Evolutionary conservation across 345 rosid species (phyloP).

Genomic region (Syzygium aqueum): DNA sequence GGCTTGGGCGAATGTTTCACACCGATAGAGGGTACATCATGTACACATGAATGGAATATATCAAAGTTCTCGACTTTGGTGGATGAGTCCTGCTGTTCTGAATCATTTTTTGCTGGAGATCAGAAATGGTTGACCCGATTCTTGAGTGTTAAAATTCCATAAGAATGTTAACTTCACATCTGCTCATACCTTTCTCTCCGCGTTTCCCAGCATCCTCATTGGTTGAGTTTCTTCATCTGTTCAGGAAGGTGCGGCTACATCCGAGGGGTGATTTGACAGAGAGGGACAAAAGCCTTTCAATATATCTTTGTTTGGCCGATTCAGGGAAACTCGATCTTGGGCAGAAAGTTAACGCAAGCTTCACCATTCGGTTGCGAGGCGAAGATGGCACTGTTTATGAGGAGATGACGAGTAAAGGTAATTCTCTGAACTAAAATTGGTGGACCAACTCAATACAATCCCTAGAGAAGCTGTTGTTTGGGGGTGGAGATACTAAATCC

Average conservation of each 20-base stretch:
- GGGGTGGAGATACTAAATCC: background rate
- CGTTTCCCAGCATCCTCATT: background rate
- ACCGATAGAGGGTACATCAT: background rate
- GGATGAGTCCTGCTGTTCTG: background rate
- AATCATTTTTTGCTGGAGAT: background rate
- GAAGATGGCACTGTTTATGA: background rate
- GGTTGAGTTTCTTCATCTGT: background rate
- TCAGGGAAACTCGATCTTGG: background rate
- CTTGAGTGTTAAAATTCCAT: background rate
- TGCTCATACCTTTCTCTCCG: background rate
- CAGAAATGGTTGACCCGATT: background rate
- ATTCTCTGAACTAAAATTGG: background rate
- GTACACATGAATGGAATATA: background rate
- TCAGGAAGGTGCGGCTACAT: background rate
- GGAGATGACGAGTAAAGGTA: background rate
- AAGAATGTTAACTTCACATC: background rate
- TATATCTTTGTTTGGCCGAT: background rate
- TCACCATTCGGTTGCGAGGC: background rate
- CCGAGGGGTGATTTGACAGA: background rate
- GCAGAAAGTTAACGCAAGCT: background rate
- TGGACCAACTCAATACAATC: background rate
- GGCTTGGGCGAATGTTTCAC: background rate
- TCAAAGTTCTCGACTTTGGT: background rate
- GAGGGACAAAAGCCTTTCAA: background rate
- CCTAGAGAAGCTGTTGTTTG: background rate